These are phyloP conservation scores for Tephrocybe sp. DNA, from an alignment of 768 basidiomycete genomes.

Conservation along the genomic window DNA sequence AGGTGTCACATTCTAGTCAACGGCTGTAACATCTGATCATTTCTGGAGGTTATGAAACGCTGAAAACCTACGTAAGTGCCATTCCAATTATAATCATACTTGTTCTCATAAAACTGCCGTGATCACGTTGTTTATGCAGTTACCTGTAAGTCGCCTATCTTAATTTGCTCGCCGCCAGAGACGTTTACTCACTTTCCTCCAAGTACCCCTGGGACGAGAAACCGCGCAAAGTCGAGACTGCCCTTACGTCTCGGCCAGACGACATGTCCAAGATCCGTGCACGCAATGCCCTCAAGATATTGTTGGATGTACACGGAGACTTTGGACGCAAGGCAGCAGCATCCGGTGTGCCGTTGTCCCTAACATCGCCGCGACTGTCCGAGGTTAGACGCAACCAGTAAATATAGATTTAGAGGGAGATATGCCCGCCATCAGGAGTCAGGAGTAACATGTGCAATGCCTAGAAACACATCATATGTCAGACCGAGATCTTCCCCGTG, in stretches of 20 bases:
- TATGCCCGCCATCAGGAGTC: conserved; percentile 16
- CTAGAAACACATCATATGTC: conserved; percentile 18
- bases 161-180: conserved; percentile 20
- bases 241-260: conserved; percentile 66
- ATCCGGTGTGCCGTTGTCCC: conserved; percentile 35
- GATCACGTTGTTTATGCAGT: conserved; percentile 31
- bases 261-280: conserved; percentile 90
- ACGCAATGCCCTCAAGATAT: conserved; percentile 90
- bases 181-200: conserved; percentile 15
- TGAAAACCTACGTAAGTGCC: conserved; percentile 42
- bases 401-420: conserved; percentile 14
- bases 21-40: conserved; percentile 11
- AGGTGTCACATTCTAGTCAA: conserved; percentile 14
- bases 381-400: conserved; percentile 21
- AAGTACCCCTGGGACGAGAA: conserved; percentile 85
- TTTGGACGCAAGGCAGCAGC: conserved; percentile 62
- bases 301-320: conserved; percentile 88
- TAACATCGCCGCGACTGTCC: conserved; percentile 39
- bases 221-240: conserved; percentile 65
- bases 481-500: conserved; percentile 21
- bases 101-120: conserved; percentile 6
- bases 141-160: conserved; percentile 39
- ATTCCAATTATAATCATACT: conserved; percentile 8
- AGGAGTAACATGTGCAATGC: conserved; percentile 17
- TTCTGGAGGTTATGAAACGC: conserved; percentile 40